Evolutionary conservation across 2,329 filamentous ascomycete genomes (phyloP), one percentile per base, ranked within the genome.

Genomic region (Mollisiaceae sp.): DNA sequence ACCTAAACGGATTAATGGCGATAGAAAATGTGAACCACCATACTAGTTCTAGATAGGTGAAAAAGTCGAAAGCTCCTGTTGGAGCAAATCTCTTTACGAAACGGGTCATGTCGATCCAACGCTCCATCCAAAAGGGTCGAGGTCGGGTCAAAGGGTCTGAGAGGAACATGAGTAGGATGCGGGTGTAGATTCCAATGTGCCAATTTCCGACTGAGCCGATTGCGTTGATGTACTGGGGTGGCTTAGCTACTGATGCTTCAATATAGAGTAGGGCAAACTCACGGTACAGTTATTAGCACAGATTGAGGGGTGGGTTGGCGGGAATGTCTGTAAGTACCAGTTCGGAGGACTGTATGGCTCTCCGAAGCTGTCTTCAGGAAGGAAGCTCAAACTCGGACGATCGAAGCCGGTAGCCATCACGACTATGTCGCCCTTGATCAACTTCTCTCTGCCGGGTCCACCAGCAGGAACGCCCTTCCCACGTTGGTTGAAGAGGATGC

Each of bases 241-340:
- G 12, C 11, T 41, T 18, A 41, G 38, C 27, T 41, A 18, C 15
- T 41, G 38, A 4, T 14, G 3, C 38, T 41, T 14, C 2, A 41
- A 18, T 4, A 41, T 12, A 9, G 11, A 41, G 38, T 12, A 41
- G 11, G 15, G 38, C 2, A 18, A 9, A 41, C 38, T 41, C 12
- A 41, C 38, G 38, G 69, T 70, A 81, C 90, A 90, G 78, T 97
- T 96, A 78, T 92, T 94, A 68, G 89, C 89, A 69, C 89, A 93
- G 57, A 96, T 83, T 39, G 87, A 89, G 0, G 89, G 86, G 70
- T 94, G 89, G 3, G 81, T 77, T 0, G 92, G 91, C 4, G 93
- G 92, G 78, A 96, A 96, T 0, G 91, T 91, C 77, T 96, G 92
- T 0, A 96, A 84, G 71, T 95, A 96, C 93, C 93, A 96, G 76